These are phyloP conservation scores for Aspergillus nidulans DNA, from an alignment of 495 filamentous ascomycete species.

Conservation along the genomic window DNA sequence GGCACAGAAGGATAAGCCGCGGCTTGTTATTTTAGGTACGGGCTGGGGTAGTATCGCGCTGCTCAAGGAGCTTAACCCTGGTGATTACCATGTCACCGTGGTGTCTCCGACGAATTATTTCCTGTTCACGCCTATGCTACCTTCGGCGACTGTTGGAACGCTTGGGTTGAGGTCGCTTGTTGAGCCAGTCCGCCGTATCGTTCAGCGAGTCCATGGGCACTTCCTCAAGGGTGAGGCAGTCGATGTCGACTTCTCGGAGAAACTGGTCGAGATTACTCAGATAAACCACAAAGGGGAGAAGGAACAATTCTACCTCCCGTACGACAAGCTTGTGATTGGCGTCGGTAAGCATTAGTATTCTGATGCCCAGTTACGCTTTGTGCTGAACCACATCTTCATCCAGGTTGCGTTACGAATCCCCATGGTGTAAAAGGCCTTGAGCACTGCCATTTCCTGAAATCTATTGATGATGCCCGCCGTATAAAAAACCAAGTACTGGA, in stretches of 20 bases:
- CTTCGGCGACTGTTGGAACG: slow-evolving; percentile 93
- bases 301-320: slow-evolving; percentile 86
- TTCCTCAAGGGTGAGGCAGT: slow-evolving; percentile 83
- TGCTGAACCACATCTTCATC: slow-evolving; percentile 10
- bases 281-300: slow-evolving; percentile 63
- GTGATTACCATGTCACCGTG: slow-evolving; percentile 90
- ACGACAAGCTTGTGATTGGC: slow-evolving; percentile 95
- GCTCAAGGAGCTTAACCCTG: slow-evolving; percentile 82
- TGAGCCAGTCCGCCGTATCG: slow-evolving; percentile 85
- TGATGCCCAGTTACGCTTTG: not conserved
- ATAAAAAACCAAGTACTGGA: slow-evolving; percentile 89
- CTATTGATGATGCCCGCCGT: slow-evolving; percentile 81
- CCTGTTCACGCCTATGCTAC: slow-evolving; percentile 95
- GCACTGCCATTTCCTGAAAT: slow-evolving; percentile 90
- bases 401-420: slow-evolving; percentile 83
- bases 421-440: slow-evolving; percentile 96
- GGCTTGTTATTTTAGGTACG: slow-evolving; percentile 85
- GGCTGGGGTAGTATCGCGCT: slow-evolving; percentile 95
- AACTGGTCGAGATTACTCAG: slow-evolving; percentile 82
- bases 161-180: slow-evolving; percentile 85
- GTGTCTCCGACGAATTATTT: slow-evolving; percentile 95
- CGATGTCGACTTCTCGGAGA: slow-evolving; percentile 85
- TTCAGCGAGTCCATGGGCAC: slow-evolving; percentile 73
- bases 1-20: slow-evolving; percentile 76
- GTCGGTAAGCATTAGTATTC: slow-evolving; percentile 55